A percentile compares a stretch with the other conserved stretches of the same genome.
Conservation (phyloP, 2,329 filamentous ascomycete species). For the Tolypocladium ophioglossoides region DNA sequence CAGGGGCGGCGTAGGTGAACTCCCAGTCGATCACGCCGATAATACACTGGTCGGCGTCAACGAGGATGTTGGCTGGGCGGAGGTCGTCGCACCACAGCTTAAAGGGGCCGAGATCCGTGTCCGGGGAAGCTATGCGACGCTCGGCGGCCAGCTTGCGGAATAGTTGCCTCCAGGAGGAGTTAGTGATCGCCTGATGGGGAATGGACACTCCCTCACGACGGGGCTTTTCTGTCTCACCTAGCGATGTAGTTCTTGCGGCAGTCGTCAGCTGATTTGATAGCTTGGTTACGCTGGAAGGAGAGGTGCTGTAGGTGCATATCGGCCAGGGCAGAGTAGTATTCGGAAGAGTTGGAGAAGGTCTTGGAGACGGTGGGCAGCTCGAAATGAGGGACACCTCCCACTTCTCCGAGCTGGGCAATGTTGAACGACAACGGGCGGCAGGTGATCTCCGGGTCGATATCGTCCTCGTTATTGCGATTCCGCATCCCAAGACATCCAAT, state of each 20-base stretch:
- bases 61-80: slow-evolving; percentile 19
- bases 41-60: slow-evolving; percentile 14
- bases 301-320: slow-evolving; percentile 28
- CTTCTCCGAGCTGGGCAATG: not conserved
- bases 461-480: slow-evolving; percentile 6
- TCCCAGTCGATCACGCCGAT: slow-evolving; percentile 30
- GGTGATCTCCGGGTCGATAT: not conserved
- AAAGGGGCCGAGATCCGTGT: slow-evolving; percentile 9
- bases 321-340: slow-evolving; percentile 24
- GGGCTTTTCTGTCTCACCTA: slow-evolving; percentile 12
- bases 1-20: slow-evolving; percentile 22
- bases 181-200: not conserved
- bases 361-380: not conserved
- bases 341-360: slow-evolving; percentile 2
- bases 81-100: slow-evolving; percentile 20
- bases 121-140: slow-evolving; percentile 8
- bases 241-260: slow-evolving; percentile 28
- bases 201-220: no score
- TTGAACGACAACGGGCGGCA: not conserved
- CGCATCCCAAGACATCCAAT: slow-evolving; percentile 25
- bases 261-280: slow-evolving; percentile 22
- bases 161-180: slow-evolving; percentile 7
- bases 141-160: slow-evolving; percentile 20
- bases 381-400: not conserved
- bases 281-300: slow-evolving; percentile 26